These are phyloP conservation scores for Protomyces macrosporus DNA, from an alignment of 1,139 yeast species.

Conservation along the genomic window DNA sequence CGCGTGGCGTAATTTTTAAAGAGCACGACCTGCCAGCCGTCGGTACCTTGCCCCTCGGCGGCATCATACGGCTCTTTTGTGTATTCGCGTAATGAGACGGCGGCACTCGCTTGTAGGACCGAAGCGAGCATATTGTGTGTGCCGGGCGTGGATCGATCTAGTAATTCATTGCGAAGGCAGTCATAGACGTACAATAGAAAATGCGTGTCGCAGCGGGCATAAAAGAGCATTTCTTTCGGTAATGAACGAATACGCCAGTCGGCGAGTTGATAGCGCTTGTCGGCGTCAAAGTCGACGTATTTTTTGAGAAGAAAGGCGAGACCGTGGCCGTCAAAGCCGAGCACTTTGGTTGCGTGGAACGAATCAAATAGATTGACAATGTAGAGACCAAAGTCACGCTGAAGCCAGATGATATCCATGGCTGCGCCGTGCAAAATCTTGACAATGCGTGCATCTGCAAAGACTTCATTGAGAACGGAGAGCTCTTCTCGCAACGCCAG, in stretches of 20 bases:
- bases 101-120: constrained; percentile 73
- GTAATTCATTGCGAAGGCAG: constrained; percentile 59
- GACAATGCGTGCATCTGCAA: constrained; percentile 70
- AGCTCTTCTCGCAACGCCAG: constrained; percentile 68
- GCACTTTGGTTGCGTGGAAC: constrained; percentile 73
- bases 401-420: constrained; percentile 96
- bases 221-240: constrained; percentile 66
- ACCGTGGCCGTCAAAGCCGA: constrained; percentile 76
- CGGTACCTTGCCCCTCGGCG: constrained; percentile 32
- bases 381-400: constrained; percentile 88
- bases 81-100: constrained; percentile 74
- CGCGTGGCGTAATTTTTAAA: constrained; percentile 51
- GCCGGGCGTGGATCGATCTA: constrained; percentile 39
- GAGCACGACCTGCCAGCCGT: constrained; percentile 44
- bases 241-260: constrained; percentile 96
- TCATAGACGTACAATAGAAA: constrained; percentile 77
- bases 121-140: constrained; percentile 45
- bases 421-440: constrained; percentile 95
- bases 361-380: constrained; percentile 89
- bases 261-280: constrained; percentile 90
- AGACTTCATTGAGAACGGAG: constrained; percentile 60
- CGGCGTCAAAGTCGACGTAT: constrained; percentile 77
- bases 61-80: constrained; percentile 43
- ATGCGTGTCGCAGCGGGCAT: constrained; percentile 95
- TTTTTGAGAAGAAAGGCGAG: constrained; percentile 77